Percentiles rank a stretch among this genome's conserved stretches.
phyloP scores from a whole-genome alignment of 345 rosid genomes.

The Aegle marmelos region DNA sequence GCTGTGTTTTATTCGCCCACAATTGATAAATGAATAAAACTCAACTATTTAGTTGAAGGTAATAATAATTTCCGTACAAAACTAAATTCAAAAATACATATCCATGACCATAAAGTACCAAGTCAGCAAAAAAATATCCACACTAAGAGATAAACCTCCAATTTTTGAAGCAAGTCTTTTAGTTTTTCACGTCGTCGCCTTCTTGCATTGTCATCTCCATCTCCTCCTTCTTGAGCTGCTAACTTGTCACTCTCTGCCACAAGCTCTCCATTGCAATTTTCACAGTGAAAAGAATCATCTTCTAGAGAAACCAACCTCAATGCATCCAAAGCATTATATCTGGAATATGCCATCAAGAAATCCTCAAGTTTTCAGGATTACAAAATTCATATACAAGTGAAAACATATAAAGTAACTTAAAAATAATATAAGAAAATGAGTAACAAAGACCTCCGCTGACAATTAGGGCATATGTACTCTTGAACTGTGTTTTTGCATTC shows the following conservation, averaged over 20 bases:
- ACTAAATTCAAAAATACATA: not conserved
- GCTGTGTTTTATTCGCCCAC: not conserved
- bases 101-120: not conserved
- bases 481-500: conserved; percentile 88
- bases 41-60: not conserved
- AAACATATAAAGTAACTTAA: not conserved
- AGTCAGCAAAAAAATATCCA: not conserved
- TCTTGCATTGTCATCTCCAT: conserved; percentile 89
- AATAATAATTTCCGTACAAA: not conserved
- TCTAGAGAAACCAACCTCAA: conserved; percentile 55
- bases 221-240: conserved; percentile 78
- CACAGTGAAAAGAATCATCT: conserved; percentile 85
- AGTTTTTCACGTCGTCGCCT: conserved; percentile 77
- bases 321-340: conserved; percentile 91
- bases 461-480: conserved; percentile 86
- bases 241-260: conserved; percentile 88
- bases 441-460: conserved; percentile 62
- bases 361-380: conserved; percentile 11
- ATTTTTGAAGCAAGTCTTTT: conserved; percentile 67
- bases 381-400: not conserved
- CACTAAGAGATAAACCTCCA: conserved; percentile 49
- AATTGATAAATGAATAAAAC: not conserved
- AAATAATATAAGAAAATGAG: not conserved
- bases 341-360: conserved; percentile 27
- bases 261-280: conserved; percentile 84